A percentile compares a stretch with the other conserved stretches of the same genome.
Evolutionary conservation across 1,284 basidiomycete genomes (phyloP).

Genomic region (Irpex sp.): DNA sequence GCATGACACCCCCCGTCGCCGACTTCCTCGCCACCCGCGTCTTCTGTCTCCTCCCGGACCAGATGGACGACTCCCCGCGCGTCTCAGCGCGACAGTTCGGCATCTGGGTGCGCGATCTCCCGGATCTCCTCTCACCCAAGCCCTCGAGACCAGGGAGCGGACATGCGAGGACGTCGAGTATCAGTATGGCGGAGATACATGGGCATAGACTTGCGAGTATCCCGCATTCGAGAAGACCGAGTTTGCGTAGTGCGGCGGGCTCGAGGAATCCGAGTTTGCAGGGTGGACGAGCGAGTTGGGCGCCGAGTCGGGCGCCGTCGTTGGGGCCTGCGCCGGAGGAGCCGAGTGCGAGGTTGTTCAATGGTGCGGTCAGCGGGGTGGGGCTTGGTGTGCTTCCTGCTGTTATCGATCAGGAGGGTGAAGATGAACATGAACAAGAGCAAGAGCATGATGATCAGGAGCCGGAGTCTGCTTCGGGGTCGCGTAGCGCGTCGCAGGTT

Average conservation of each 20-base stretch:
- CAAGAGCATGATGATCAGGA: constrained; percentile 34
- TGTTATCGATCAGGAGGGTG: constrained; percentile 49
- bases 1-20: constrained; percentile 87
- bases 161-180: constrained; percentile 17
- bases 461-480: constrained; percentile 20
- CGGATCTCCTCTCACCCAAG: constrained; percentile 51
- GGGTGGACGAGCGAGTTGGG: constrained; percentile 47
- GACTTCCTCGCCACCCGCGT: constrained; percentile 84
- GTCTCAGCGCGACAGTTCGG: constrained; percentile 85
- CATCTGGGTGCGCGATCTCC: constrained; percentile 80
- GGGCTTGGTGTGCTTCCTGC: constrained; percentile 11
- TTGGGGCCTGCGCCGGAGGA: constrained; percentile 53
- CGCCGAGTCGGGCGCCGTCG: constrained; percentile 46
- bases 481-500: constrained; percentile 61
- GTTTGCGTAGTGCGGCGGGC: constrained; percentile 46
- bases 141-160: constrained; percentile 18
- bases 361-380: constrained; percentile 5
- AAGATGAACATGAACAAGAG: constrained; percentile 23
- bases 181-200: constrained; percentile 11
- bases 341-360: constrained; percentile 10
- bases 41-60: constrained; percentile 77
- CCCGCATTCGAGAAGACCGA: constrained; percentile 63
- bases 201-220: constrained; percentile 62
- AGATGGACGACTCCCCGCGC: constrained; percentile 53
- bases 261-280: constrained; percentile 30